These are phyloP conservation scores for Lepiota subincarnata DNA, from an alignment of 768 basidiomycete genomes.

Conservation along the genomic window DNA sequence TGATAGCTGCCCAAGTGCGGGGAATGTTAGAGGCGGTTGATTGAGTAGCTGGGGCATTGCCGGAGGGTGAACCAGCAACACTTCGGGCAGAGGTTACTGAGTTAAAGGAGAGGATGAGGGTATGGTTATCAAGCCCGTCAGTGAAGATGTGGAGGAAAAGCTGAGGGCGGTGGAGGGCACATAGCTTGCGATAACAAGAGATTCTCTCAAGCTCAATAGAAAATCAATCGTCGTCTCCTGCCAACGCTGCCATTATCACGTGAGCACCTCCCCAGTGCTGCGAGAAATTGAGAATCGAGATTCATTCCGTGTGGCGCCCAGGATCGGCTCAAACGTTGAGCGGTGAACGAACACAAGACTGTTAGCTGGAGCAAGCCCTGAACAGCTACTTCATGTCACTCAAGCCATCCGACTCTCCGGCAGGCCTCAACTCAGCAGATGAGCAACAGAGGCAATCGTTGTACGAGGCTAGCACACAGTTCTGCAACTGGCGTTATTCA, in stretches of 20 bases:
- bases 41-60: background rate
- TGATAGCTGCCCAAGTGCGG: background rate
- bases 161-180: background rate
- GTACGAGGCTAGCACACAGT: conserved; percentile 80
- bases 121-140: background rate
- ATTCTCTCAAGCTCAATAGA: background rate
- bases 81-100: background rate
- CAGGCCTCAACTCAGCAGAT: background rate
- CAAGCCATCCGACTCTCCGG: background rate
- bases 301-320: background rate
- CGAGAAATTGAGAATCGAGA: no score
- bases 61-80: background rate
- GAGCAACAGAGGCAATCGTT: conserved; percentile 21
- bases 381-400: background rate
- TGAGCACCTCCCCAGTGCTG: conserved; percentile 1
- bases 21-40: background rate
- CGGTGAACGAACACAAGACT: no score
- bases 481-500: conserved; percentile 87
- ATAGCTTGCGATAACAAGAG: background rate
- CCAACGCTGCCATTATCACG: background rate
- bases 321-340: no score
- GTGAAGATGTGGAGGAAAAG: background rate
- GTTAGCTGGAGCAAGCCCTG: no score
- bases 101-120: background rate
- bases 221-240: background rate